Evolutionary conservation across 2,329 filamentous ascomycete genomes (phyloP), one percentile per base, ranked within the genome.

Genomic region (Aspergillus japonicus): DNA sequence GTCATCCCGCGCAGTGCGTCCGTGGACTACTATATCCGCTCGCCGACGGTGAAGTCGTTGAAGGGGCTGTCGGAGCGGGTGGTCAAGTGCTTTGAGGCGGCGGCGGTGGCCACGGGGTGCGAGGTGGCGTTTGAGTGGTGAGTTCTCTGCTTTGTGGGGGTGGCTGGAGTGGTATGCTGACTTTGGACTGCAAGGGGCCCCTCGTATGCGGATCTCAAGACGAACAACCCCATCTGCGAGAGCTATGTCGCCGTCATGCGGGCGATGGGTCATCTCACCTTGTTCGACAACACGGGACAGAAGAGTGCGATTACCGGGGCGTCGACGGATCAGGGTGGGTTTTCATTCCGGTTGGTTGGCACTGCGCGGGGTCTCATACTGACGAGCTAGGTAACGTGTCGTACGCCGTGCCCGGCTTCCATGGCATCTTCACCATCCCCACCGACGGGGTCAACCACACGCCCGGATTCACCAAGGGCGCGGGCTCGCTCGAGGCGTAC

Each of bases 1-100:
- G 76, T 86, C 26, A 85, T 86, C 53, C 83, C 85, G 56, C 82
- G 80, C 11, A 77, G 74, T 12, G 76, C 82, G 0, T 74, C 77
- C 2, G 70, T 80, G 48, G 72, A 78, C 2, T 82, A 80, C 48
- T 77, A 77, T 14, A 71, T 82, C 3, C 75, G 82, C 12, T 76
- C 78, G 3, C 66, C 71, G 12, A 79, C 71, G 10, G 66, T 75
- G 42, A 68, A 71, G 2, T 71, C 80, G 2, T 64, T 84, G 24
- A 66, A 68, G 24, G 62, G 64, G 2, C 56, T 75, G 42, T 68
- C 68, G 0, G 64, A 66, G 23, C 66, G 63, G 24, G 68, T 74
- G 5, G 7, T 70, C 4, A 69, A 68, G 31, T 75, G 73, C 50
- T 73, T 74, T 49, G 66, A 73, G 54, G 73, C 70, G 3, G 73